phyloP scores from a whole-genome alignment of 2,329 filamentous ascomycete genomes.

The Cordyceps pruinosa region DNA sequence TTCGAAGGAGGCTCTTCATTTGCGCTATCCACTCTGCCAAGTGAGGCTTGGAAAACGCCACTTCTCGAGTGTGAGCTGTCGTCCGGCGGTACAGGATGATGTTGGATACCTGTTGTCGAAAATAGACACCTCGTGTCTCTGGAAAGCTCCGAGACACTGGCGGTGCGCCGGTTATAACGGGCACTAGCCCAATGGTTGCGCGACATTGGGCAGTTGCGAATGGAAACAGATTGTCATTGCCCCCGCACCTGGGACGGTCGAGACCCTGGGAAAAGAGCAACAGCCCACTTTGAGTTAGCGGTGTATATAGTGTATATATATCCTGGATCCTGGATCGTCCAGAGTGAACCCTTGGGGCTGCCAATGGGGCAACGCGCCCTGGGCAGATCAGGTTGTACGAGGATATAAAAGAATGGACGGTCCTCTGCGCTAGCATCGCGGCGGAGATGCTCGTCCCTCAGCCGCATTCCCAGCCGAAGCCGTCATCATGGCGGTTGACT shows the following conservation, averaged over 20 bases:
- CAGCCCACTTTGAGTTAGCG: conserved; percentile 11
- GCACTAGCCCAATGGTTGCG: not conserved
- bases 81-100: too few species aligned
- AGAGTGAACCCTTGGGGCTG: not conserved
- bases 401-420: conserved; percentile 2
- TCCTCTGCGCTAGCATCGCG: not conserved
- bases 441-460: not conserved
- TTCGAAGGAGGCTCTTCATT: not conserved
- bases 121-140: too few species aligned
- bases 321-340: not conserved
- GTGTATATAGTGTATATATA: too few species aligned
- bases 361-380: not conserved
- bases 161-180: not conserved
- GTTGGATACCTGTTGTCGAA: too few species aligned
- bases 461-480: not conserved
- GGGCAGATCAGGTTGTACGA: not conserved
- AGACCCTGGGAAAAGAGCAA: conserved; percentile 4
- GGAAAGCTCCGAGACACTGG: not conserved
- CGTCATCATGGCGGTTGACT: conserved; percentile 9
- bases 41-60: not conserved
- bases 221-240: not conserved
- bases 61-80: not conserved
- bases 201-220: not conserved
- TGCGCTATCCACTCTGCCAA: not conserved
- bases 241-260: conserved; percentile 7